Percentiles rank a stretch among this genome's conserved stretches.
These are phyloP conservation scores for Filobasidium floriforme DNA, from an alignment of 768 basidiomycete species.

Conservation along the genomic window DNA sequence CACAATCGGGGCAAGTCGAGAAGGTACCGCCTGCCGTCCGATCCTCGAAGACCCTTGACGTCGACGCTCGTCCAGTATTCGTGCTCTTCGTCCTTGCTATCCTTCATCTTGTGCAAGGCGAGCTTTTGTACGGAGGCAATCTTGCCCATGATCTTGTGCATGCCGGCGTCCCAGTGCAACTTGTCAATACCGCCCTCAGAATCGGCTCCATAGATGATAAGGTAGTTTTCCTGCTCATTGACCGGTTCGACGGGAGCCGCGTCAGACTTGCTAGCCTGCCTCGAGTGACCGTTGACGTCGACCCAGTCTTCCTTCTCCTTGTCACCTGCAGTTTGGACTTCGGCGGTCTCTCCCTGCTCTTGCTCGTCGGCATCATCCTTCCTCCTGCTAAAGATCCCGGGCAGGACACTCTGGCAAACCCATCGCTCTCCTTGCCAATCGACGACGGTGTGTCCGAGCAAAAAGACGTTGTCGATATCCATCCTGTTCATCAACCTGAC, in stretches of 20 bases:
- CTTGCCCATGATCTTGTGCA: constrained; percentile 45
- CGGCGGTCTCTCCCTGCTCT: constrained; percentile 27
- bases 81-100: constrained; percentile 38
- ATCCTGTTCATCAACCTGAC: constrained; percentile 47
- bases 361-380: constrained; percentile 29
- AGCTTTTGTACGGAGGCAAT: constrained; percentile 45
- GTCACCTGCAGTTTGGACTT: constrained; percentile 26
- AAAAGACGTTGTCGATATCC: constrained; percentile 44
- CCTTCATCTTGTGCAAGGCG: constrained; percentile 45
- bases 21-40: constrained; percentile 48
- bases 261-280: constrained; percentile 22
- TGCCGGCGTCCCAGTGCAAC: constrained; percentile 44
- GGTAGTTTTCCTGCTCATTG: constrained; percentile 38
- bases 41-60: constrained; percentile 48
- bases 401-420: constrained; percentile 49
- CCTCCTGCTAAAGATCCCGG: constrained; percentile 47
- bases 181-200: constrained; percentile 42
- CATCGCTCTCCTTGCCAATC: constrained; percentile 49
- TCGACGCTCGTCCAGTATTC: constrained; percentile 47
- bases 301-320: constrained; percentile 44
- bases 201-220: constrained; percentile 49
- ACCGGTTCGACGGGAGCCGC: constrained; percentile 6
- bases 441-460: constrained; percentile 48
- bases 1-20: constrained; percentile 47
- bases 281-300: constrained; percentile 32